These are phyloP conservation scores for Posidonia australis DNA, from an alignment of 106 monocot genomes.

Conservation along the genomic window DNA sequence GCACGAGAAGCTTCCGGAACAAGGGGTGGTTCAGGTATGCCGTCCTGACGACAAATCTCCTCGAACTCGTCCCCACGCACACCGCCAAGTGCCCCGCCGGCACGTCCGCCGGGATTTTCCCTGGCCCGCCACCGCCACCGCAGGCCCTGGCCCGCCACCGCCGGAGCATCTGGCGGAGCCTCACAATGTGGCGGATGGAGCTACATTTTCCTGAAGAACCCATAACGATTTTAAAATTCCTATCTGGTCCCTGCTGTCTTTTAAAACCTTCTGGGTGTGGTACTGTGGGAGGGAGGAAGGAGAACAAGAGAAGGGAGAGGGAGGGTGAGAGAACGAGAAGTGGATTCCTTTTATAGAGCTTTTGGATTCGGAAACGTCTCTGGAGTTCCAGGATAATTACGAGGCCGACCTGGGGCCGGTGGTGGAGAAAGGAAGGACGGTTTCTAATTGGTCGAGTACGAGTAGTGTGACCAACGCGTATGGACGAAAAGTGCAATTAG, in stretches of 20 bases:
- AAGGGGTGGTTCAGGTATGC: slow-evolving; percentile 24
- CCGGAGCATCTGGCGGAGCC: slow-evolving; percentile 24
- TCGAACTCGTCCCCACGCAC: slow-evolving; percentile 10
- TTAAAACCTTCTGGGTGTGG: too few relatives aligned
- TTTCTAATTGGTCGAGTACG: neutral
- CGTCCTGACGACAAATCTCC: slow-evolving; percentile 17
- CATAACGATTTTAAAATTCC: neutral
- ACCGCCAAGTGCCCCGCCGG: slow-evolving; percentile 24
- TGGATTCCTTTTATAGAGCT: too few relatives aligned
- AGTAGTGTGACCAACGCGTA: neutral
- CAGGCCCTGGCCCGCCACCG: slow-evolving; percentile 14
- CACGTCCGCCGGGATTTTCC: slow-evolving; percentile 16
- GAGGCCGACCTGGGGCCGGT: neutral
- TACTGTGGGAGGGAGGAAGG: too few relatives aligned
- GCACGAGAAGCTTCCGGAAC: slow-evolving; percentile 13
- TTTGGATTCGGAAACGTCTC: neutral
- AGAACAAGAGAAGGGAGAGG: too few relatives aligned
- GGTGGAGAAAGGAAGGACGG: neutral
- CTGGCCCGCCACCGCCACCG: neutral
- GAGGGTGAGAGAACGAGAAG: too few relatives aligned
- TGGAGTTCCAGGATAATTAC: neutral
- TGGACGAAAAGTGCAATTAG: neutral
- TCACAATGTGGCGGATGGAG: slow-evolving; percentile 14
- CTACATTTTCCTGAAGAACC: slow-evolving; percentile 10
- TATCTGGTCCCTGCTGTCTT: neutral